Percentiles rank a stretch among this genome's conserved stretches.
phyloP scores from a whole-genome alignment of 2,329 filamentous ascomycete genomes.

The Colletotrichum caudatum region DNA sequence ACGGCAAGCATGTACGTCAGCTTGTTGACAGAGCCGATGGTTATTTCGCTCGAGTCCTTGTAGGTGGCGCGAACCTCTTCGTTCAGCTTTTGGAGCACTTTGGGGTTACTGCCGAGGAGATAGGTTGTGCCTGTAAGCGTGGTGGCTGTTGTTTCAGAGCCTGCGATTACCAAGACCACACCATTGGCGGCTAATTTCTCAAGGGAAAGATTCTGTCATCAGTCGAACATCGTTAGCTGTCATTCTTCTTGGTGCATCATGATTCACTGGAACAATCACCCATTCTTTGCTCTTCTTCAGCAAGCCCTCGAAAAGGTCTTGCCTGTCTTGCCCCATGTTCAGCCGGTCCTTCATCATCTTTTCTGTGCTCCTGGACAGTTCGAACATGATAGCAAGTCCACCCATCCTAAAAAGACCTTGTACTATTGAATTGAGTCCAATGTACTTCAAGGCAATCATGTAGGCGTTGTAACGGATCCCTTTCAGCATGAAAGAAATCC shows the following conservation, averaged over 20 bases:
- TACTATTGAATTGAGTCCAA: conserved; percentile 2
- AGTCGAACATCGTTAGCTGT: background rate
- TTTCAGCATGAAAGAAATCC: conserved; percentile 45
- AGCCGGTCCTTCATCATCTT: conserved; percentile 23
- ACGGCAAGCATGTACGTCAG: conserved; percentile 56
- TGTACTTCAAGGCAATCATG: conserved; percentile 25
- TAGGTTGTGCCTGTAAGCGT: conserved; percentile 56
- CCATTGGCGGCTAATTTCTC: conserved; percentile 40
- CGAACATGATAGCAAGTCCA: conserved; percentile 8
- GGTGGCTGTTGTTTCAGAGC: conserved; percentile 61
- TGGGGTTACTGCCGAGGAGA: conserved; percentile 51
- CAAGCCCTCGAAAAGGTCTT: conserved; percentile 41
- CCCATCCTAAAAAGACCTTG: conserved; percentile 19
- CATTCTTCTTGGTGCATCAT: fast-evolving
- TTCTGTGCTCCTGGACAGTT: background rate
- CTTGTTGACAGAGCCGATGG: conserved; percentile 46
- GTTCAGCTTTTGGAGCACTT: conserved; percentile 47
- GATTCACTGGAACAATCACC: background rate
- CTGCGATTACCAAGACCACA: conserved; percentile 50
- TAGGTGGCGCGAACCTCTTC: conserved; percentile 57
- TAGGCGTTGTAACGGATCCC: conserved; percentile 15
- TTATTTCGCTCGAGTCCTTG: conserved; percentile 53
- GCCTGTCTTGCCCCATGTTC: conserved; percentile 12
- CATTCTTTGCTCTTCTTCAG: conserved; percentile 37
- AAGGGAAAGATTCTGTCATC: conserved; percentile 2